Evolutionary conservation across 805 yeast genomes (phyloP), one percentile per base, ranked within the genome.

Genomic region (Ogataea neopini): DNA sequence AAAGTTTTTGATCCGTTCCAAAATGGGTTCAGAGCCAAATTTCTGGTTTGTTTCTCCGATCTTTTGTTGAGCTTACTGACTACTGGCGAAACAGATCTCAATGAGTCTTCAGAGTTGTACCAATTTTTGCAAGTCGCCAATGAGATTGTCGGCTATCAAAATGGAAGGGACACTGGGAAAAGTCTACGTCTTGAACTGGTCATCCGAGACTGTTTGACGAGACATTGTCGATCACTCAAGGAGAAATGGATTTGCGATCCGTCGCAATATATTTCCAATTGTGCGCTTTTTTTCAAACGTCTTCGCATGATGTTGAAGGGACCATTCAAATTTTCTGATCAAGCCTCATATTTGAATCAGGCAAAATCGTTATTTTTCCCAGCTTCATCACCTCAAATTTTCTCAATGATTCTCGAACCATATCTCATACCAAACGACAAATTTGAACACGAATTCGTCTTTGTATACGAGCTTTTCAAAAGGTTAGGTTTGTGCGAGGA

Each of bases 1-100:
- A 36, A 43, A n/a, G 25, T 57, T 11, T 44, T 47, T 14, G 58
- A 55, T 40, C 41, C 45, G 2, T 4, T 40, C 6, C 54, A 49
- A 30, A 45, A 45, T 22, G 17, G 25, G 1, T 26, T 41, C 19
- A 49, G 55, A 13, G 45, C 49, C n/a, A 38, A 22, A 3, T 34
- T 54, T 6, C 23, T 54, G 22, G 30, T 48, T 10, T 37, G 44
- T 6, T 47, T 53, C 9, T 43, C 48, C 13, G 56, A 50, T 30
- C 10, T 40, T 36, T 13, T 52, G 23, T 20, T 26, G 19, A 36
- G 20, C 2, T 32, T 39, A 19, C 18, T 37, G 9, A 5, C 23
- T 30, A 18, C 34, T 6, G 34, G 6, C 17, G 9, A 11, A 17
- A 10, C 20, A 5, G 37, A 18, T 10, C 18, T 23, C 9, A 23